phyloP scores from a whole-genome alignment of 352 stramenopile genomes.

The Albugo candida region DNA sequence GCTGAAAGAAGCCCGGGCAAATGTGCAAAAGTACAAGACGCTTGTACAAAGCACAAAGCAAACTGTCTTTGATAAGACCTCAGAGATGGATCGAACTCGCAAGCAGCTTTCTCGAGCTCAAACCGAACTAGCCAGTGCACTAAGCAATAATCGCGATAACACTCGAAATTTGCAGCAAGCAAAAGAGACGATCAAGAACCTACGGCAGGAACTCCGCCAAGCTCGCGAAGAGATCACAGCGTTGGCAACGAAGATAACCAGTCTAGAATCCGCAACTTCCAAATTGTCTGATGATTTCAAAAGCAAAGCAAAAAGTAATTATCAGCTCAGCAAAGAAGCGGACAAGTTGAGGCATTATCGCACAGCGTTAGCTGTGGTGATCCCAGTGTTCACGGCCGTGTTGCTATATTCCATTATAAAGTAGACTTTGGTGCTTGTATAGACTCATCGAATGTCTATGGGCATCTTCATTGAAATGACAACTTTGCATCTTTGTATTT shows the following conservation, averaged over 20 bases:
- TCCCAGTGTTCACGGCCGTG: not conserved
- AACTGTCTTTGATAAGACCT: slow-evolving; percentile 38
- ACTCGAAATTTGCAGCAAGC: too few species aligned
- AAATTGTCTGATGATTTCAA: not conserved
- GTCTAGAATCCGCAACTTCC: too few species aligned
- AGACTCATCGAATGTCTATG: too few species aligned
- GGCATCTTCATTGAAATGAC: too few species aligned
- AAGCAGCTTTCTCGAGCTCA: slow-evolving; percentile 40
- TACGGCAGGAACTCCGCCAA: too few species aligned
- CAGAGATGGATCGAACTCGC: slow-evolving; percentile 34
- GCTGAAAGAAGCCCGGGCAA: slow-evolving; percentile 45
- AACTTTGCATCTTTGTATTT: too few species aligned
- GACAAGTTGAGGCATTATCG: not conserved
- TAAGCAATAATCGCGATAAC: too few species aligned
- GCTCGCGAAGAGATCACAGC: too few species aligned
- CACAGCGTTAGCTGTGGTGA: not conserved
- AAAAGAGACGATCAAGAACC: too few species aligned
- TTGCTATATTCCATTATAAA: not conserved
- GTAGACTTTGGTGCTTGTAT: too few species aligned
- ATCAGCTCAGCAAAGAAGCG: not conserved
- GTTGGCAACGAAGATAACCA: too few species aligned
- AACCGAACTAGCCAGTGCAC: slow-evolving; percentile 19
- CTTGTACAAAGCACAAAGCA: slow-evolving; percentile 36
- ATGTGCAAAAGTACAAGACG: slow-evolving; percentile 53
- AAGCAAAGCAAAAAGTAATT: not conserved